These are phyloP conservation scores for Kwoniella newhampshirensis DNA, from an alignment of 768 basidiomycete genomes.

Conservation along the genomic window DNA sequence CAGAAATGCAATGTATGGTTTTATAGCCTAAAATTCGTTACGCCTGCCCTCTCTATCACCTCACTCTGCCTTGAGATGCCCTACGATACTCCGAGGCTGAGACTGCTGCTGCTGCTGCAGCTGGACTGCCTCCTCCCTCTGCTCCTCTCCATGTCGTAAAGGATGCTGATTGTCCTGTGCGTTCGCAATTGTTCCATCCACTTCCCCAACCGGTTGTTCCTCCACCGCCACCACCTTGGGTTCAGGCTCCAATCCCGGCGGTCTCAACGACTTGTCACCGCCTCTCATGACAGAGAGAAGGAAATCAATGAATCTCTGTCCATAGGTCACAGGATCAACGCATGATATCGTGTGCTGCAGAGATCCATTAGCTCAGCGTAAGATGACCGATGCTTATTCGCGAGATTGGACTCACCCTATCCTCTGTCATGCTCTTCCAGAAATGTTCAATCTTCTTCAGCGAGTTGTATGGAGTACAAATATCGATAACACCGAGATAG, in stretches of 20 bases:
- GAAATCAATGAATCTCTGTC: conserved; percentile 68
- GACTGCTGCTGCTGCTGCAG: neutral
- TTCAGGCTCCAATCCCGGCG: conserved; percentile 26
- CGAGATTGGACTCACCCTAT: conserved; percentile 66
- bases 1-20: too few relatives aligned
- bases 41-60: too few relatives aligned
- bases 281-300: conserved; percentile 52
- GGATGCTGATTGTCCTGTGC: conserved; percentile 1
- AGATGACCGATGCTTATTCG: neutral
- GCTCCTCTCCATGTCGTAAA: neutral
- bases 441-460: conserved; percentile 81
- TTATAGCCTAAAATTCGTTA: too few relatives aligned
- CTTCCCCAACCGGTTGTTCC: conserved; percentile 16
- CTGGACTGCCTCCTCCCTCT: too few relatives aligned
- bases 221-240: neutral
- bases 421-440: conserved; percentile 86
- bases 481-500: conserved; percentile 95
- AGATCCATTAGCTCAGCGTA: neutral
- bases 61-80: conserved; percentile 11
- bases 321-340: conserved; percentile 82
- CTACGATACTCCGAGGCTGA: neutral
- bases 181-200: neutral
- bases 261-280: conserved; percentile 39
- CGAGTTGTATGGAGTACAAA: conserved; percentile 79
- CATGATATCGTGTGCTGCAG: conserved; percentile 91